Conservation (phyloP, 305 asterid species). For the Coffea humblotiana region DNA sequence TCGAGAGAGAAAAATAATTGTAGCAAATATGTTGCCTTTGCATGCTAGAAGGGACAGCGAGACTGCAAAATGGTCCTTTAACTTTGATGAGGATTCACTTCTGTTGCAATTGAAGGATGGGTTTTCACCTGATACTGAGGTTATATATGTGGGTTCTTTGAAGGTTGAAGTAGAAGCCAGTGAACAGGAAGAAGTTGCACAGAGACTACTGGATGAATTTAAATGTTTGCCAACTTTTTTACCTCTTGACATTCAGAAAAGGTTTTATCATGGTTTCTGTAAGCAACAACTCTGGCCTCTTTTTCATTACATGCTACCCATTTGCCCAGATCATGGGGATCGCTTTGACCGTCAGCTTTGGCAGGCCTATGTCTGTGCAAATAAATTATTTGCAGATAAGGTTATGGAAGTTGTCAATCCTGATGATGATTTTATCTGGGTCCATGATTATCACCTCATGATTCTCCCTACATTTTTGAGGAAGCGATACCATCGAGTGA, state of each 20-base stretch:
- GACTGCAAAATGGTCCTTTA: slow-evolving; percentile 63
- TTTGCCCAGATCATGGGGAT: slow-evolving; percentile 84
- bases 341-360: slow-evolving; percentile 81
- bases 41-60: slow-evolving; percentile 55
- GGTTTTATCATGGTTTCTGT: slow-evolving; percentile 77
- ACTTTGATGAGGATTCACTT: slow-evolving; percentile 67
- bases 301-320: slow-evolving; percentile 92
- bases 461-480: slow-evolving; percentile 82
- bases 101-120: slow-evolving; percentile 77
- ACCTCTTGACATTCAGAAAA: slow-evolving; percentile 64
- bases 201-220: slow-evolving; percentile 66
- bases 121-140: slow-evolving; percentile 66
- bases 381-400: slow-evolving; percentile 73
- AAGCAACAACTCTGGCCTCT: slow-evolving; percentile 90
- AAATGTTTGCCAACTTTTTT: slow-evolving; percentile 84
- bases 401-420: slow-evolving; percentile 84
- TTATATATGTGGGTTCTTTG: slow-evolving; percentile 75
- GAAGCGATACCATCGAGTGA: slow-evolving; percentile 71
- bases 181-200: slow-evolving; percentile 82
- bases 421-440: slow-evolving; percentile 79
- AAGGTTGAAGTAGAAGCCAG: slow-evolving; percentile 64
- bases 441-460: slow-evolving; percentile 95
- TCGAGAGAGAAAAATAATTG: slow-evolving; percentile 66
- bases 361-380: slow-evolving; percentile 86
- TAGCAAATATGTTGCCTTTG: slow-evolving; percentile 84